Conservation (phyloP, 83 land plant genomes). For the Thuja plicata region DNA sequence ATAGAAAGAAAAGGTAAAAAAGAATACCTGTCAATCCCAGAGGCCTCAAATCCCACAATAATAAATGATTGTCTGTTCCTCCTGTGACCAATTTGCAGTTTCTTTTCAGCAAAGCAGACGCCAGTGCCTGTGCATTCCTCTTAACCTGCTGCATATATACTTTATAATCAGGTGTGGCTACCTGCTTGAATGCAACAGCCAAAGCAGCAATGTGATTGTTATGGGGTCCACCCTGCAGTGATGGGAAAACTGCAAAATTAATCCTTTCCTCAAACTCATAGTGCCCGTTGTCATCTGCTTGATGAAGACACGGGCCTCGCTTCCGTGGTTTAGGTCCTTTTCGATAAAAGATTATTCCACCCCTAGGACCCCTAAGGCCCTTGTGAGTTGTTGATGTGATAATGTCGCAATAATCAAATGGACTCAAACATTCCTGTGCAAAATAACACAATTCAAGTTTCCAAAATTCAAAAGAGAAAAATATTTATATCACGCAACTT, state of each 20-base stretch:
- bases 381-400: constrained; percentile 97
- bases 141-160: constrained; percentile 74
- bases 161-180: constrained; percentile 74
- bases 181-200: constrained; percentile 89
- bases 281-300: constrained; percentile 41
- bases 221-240: constrained; percentile 75
- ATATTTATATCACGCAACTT: too few species aligned
- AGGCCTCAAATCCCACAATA: constrained; percentile 91
- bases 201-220: constrained; percentile 88
- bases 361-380: constrained; percentile 88
- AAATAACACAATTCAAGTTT: constrained; percentile 6
- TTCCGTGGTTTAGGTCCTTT: constrained; percentile 62
- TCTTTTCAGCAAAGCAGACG: constrained; percentile 70
- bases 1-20: background rate
- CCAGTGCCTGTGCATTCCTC: constrained; percentile 89
- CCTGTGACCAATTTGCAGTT: constrained; percentile 88
- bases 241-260: constrained; percentile 90
- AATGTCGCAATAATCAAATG: constrained; percentile 91
- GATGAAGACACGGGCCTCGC: constrained; percentile 29
- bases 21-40: constrained; percentile 69
- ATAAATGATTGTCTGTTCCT: constrained; percentile 95
- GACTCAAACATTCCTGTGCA: constrained; percentile 78
- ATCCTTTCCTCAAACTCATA: constrained; percentile 89
- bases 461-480: background rate
- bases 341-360: constrained; percentile 92